Evolutionary conservation across 2,329 filamentous ascomycete genomes (phyloP), one percentile per base, ranked within the genome.

Genomic region (Thermothelomyces thermophilus): DNA sequence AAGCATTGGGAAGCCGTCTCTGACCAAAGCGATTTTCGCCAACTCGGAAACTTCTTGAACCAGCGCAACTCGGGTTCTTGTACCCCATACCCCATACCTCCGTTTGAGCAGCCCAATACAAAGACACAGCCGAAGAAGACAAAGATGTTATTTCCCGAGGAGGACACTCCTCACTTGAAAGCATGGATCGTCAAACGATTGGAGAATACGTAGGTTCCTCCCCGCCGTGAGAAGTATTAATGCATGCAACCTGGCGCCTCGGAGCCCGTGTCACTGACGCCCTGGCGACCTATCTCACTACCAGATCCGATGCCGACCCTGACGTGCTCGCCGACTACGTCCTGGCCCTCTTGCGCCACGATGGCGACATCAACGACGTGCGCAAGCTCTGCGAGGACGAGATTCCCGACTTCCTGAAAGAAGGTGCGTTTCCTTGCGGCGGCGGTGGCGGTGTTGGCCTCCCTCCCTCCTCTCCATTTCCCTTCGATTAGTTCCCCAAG

Each of bases 311-410:
- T 61, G 86, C 86, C 44, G 87, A 93, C 64, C 79, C 83, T 28
- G 87, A 90, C 61, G 86, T 91, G 5, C 80, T 93, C 3, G 87
- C 86, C 41, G 87, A 93, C 60, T 93, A 90, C 64, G 84, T 91
- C n/a, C 74, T 90, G 54, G 87, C 86, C 6, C 76, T 93, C 17
- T 70, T 91, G 40, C 79, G 80, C 48, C 82, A 86, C 54, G 84
- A 89, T 56, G 84, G 83, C 54, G 74, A 80, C 44, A 70, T 76
- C 35, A 73, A 75, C n/a, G 73, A 78, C 17, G 82, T 90, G 47
- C 78, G 81, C 61, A 71, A 76, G 59, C 77, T 85, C 45, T 89
- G 85, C 66, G 75, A 87, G 62, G 74, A 79, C 46, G 84, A 89
- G 64, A 81, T 91, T 35, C 77, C 79, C 2, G 86, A 90, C 63